Conservation (phyloP, 495 filamentous ascomycete genomes). For the Hypomontagnella monticulosa region DNA sequence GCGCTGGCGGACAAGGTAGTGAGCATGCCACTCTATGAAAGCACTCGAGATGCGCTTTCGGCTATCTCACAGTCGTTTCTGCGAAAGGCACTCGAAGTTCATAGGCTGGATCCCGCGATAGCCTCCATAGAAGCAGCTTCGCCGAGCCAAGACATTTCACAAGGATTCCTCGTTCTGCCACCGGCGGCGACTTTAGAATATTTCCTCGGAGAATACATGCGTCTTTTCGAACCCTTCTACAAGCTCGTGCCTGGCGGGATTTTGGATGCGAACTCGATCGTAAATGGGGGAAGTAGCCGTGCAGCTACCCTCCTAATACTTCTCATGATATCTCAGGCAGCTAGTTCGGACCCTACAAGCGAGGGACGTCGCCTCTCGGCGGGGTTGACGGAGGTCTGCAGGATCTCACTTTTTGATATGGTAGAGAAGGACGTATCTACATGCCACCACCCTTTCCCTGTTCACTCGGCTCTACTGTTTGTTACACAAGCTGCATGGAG, state of each 20-base stretch:
- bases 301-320: constrained; percentile 14
- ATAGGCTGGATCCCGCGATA: constrained; percentile 15
- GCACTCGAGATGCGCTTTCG: constrained; percentile 11
- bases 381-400: constrained; percentile 19
- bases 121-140: constrained; percentile 13
- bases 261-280: constrained; percentile 10
- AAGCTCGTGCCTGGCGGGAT: constrained; percentile 15
- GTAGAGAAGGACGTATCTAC: constrained; percentile 21
- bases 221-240: constrained; percentile 21
- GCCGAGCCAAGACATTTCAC: constrained; percentile 3
- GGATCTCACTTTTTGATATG: constrained; percentile 20
- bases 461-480: constrained; percentile 15
- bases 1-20: constrained; percentile 1
- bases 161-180: constrained; percentile 18
- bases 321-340: constrained; percentile 20
- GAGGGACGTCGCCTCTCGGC: constrained; percentile 17
- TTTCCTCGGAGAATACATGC: constrained; percentile 26
- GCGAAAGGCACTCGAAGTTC: constrained; percentile 22
- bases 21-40: constrained; percentile 15
- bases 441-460: constrained; percentile 7
- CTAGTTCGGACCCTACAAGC: constrained; percentile 18
- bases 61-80: constrained; percentile 24
- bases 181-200: constrained; percentile 20
- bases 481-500: constrained; percentile 21
- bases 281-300: constrained; percentile 6